Evolutionary conservation across 1,139 yeast species (phyloP).

Genomic region (Debaryomyces fabryi): DNA sequence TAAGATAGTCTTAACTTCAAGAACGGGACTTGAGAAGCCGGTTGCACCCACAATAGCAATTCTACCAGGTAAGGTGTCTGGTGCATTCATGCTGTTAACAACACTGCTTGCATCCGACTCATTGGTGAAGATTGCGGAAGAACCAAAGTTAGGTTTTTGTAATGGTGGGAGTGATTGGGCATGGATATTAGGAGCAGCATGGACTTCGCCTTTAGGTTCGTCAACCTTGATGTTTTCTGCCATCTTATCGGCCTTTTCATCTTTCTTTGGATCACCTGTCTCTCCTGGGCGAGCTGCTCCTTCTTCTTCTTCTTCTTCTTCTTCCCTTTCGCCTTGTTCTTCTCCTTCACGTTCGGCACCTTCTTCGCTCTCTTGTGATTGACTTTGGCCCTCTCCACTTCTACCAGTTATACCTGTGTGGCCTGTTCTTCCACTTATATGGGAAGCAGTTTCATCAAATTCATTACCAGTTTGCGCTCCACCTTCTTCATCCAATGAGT

Average conservation of each 20-base stretch:
- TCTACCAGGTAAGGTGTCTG: slow-evolving; percentile 55
- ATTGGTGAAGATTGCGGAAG: slow-evolving; percentile 14
- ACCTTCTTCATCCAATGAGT: slow-evolving; percentile 13
- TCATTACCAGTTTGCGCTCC: slow-evolving; percentile 9
- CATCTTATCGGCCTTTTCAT: slow-evolving; percentile 7
- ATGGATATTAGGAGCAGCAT: slow-evolving; percentile 40
- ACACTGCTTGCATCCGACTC: slow-evolving; percentile 36
- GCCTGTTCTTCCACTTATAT: slow-evolving; percentile 9
- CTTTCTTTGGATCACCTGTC: slow-evolving; percentile 1
- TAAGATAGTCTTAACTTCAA: slow-evolving; percentile 57
- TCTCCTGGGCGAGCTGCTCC: slow-evolving; percentile 8
- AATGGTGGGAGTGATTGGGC: slow-evolving; percentile 45
- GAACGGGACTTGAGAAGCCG: slow-evolving; percentile 32
- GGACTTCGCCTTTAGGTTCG: slow-evolving; percentile 13
- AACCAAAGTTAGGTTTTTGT: slow-evolving; percentile 32
- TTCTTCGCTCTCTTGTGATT: slow-evolving; percentile 7
- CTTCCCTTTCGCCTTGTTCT: not conserved
- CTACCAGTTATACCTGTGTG: slow-evolving; percentile 8
- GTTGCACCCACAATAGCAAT: slow-evolving; percentile 48
- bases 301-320: slow-evolving; percentile 6
- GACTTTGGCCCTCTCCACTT: slow-evolving; percentile 2
- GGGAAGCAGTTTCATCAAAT: not conserved
- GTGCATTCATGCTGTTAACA: slow-evolving; percentile 41
- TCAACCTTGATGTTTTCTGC: slow-evolving; percentile 15
- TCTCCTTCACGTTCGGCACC: slow-evolving; percentile 8